A percentile compares a stretch with the other conserved stretches of the same genome.
Evolutionary conservation across 1,284 basidiomycete genomes (phyloP).

Genomic region (Amylostereum chailletii): DNA sequence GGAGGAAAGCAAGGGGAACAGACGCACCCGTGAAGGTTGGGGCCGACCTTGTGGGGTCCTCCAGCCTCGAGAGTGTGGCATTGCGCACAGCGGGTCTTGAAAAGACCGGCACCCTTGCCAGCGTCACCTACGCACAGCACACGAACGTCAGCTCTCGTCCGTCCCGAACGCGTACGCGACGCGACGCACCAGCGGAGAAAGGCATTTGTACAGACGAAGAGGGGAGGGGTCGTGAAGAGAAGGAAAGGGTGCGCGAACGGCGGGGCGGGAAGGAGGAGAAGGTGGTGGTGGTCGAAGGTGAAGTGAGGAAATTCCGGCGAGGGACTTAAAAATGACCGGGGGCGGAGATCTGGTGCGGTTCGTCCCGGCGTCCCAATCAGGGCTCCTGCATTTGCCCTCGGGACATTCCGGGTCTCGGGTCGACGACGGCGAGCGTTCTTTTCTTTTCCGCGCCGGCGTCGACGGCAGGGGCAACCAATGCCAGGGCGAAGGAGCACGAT

Average conservation of each 20-base stretch:
- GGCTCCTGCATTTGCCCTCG: neutral
- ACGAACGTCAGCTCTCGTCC: constrained; percentile 3
- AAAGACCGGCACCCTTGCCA: constrained; percentile 82
- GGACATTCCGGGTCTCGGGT: too few species aligned
- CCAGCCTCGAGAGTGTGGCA: constrained; percentile 90
- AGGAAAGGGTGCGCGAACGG: constrained; percentile 12
- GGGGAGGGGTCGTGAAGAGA: constrained; percentile 13
- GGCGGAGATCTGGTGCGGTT: neutral
- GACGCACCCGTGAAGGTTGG: constrained; percentile 87
- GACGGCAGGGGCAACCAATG: too few species aligned
- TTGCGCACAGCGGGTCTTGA: constrained; percentile 96
- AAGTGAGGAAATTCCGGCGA: neutral
- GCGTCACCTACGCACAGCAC: constrained; percentile 60
- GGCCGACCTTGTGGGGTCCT: constrained; percentile 86
- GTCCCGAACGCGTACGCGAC: neutral
- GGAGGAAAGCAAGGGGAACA: constrained; percentile 1
- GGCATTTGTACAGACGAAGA: constrained; percentile 24
- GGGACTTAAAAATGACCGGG: neutral
- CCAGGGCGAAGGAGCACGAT: too few species aligned
- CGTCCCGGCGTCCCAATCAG: neutral
- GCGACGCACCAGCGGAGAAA: constrained; percentile 22
- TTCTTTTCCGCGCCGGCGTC: too few species aligned
- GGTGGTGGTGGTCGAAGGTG: neutral
- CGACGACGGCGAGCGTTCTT: too few species aligned
- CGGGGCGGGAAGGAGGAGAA: neutral